Conservation (phyloP, 768 basidiomycete genomes). For the Termitomyces sp. region DNA sequence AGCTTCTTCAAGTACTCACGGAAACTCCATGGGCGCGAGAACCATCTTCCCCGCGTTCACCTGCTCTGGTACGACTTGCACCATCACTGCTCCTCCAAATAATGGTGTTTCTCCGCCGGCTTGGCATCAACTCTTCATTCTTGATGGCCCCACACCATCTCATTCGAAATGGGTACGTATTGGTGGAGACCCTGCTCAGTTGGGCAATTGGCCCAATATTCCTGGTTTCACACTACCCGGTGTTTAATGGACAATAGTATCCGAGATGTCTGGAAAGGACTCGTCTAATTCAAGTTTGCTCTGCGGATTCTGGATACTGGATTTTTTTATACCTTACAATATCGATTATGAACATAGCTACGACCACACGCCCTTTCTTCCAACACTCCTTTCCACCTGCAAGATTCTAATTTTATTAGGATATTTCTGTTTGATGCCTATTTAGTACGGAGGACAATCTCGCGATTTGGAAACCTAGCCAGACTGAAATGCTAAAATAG, state of each 20-base stretch:
- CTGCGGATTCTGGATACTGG: conserved; percentile 11
- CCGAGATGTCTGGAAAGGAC: neutral
- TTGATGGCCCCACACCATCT: conserved; percentile 79
- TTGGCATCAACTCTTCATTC: conserved; percentile 73
- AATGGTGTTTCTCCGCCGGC: conserved; percentile 65
- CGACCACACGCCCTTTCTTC: neutral
- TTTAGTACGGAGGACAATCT: neutral
- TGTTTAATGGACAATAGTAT: conserved; percentile 29
- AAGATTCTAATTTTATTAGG: neutral
- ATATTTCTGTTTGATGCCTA: neutral
- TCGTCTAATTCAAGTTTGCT: neutral
- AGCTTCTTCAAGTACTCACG: conserved; percentile 77
- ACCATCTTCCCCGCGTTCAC: conserved; percentile 72
- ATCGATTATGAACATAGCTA: neutral
- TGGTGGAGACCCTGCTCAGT: conserved; percentile 65
- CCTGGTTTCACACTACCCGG: conserved; percentile 70
- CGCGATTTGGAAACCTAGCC: too few species aligned
- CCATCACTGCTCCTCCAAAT: conserved; percentile 76
- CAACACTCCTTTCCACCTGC: neutral
- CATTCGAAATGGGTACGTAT: conserved; percentile 74
- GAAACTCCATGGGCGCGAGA: conserved; percentile 71
- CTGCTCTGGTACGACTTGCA: conserved; percentile 67
- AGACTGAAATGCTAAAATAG: too few species aligned
- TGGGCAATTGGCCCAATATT: conserved; percentile 73
- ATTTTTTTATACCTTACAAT: neutral